A percentile compares a stretch with the other conserved stretches of the same genome.
These are phyloP conservation scores for Pseudohalonectria lignicola DNA, from an alignment of 2,329 filamentous ascomycete genomes.

Conservation along the genomic window DNA sequence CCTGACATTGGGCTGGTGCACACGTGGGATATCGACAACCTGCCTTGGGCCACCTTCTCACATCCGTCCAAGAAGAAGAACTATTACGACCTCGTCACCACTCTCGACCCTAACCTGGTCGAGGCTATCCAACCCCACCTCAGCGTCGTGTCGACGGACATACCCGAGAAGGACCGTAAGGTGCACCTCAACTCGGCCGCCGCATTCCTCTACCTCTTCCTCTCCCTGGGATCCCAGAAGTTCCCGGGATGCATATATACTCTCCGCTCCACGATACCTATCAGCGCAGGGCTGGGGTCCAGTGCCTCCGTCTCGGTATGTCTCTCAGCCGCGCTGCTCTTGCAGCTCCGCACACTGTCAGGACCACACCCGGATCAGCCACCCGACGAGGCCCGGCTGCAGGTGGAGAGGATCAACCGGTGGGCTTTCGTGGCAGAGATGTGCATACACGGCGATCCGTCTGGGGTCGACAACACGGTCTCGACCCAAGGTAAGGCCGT, in stretches of 20 bases:
- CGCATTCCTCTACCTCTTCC: conserved; percentile 85
- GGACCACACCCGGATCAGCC: conserved; percentile 91
- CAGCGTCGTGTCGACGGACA: conserved; percentile 53
- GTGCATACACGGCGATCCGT: conserved; percentile 95
- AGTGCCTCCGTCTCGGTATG: conserved; percentile 93
- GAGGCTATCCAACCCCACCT: conserved; percentile 74
- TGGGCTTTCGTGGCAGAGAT: conserved; percentile 98
- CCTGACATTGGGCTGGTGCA: conserved; percentile 83
- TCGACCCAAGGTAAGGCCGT: conserved; percentile 89
- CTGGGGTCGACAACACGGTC: conserved; percentile 94
- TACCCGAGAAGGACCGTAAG: conserved; percentile 63
- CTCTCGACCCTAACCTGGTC: conserved; percentile 73
- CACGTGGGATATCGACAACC: conserved; percentile 84
- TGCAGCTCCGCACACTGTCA: conserved; percentile 79
- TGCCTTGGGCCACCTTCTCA: conserved; percentile 80
- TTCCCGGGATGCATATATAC: conserved; percentile 82
- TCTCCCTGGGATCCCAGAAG: conserved; percentile 70
- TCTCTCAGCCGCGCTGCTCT: conserved; percentile 68
- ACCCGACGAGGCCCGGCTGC: conserved; percentile 71
- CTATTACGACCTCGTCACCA: conserved; percentile 83
- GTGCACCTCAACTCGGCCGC: conserved; percentile 74
- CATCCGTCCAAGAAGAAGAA: conserved; percentile 80
- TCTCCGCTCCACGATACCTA: conserved; percentile 85
- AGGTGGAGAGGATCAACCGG: conserved; percentile 90
- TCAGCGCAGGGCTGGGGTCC: conserved; percentile 82